Evolutionary conservation across 2,329 filamentous ascomycete species (phyloP).

Genomic region (Diaporthe aspalathi): DNA sequence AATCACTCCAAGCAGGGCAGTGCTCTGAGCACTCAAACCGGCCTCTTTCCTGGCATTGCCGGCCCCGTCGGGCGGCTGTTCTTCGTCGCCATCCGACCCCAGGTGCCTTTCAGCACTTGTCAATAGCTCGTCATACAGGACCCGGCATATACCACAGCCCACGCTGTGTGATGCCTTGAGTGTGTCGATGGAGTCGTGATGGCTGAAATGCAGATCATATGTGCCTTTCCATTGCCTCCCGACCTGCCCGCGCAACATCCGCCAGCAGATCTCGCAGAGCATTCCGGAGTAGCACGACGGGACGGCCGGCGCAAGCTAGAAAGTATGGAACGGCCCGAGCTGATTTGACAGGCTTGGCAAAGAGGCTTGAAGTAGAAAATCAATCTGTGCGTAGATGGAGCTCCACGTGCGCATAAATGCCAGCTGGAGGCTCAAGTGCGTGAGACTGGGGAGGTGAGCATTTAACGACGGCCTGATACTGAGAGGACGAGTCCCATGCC

Average conservation of each 20-base stretch:
- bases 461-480: background rate
- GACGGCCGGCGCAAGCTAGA: no score
- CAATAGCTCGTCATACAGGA: background rate
- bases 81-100: background rate
- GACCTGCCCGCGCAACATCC: constrained; percentile 15
- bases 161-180: background rate
- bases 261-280: constrained; percentile 17
- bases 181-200: background rate
- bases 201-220: constrained; percentile 2
- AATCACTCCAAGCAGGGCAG: background rate
- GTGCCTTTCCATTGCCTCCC: constrained; percentile 14
- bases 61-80: background rate
- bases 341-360: background rate
- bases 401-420: no score
- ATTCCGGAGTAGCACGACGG: background rate
- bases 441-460: no score
- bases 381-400: no score
- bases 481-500: no score
- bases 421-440: background rate
- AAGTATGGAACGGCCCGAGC: background rate
- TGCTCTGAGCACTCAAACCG: background rate
- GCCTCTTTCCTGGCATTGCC: background rate
- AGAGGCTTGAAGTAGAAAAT: background rate
- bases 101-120: background rate
- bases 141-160: constrained; percentile 9